A percentile compares a stretch with the other conserved stretches of the same genome.
Evolutionary conservation across 495 filamentous ascomycete species (phyloP).

Genomic region (Penicillium desertorum): DNA sequence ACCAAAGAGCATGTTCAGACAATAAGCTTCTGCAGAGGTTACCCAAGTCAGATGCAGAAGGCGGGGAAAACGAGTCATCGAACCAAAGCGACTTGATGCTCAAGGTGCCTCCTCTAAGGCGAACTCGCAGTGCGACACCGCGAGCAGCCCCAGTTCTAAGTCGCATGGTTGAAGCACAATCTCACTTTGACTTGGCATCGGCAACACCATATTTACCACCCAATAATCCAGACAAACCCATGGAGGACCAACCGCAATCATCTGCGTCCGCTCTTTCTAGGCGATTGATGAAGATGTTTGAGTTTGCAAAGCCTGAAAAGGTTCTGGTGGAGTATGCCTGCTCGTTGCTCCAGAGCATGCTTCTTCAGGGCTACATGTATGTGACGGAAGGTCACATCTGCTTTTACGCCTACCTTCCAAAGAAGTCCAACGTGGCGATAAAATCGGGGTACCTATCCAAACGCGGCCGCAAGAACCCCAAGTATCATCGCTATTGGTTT

Average conservation of each 20-base stretch:
- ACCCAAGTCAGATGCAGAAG: constrained; percentile 50
- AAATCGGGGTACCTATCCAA: constrained; percentile 92
- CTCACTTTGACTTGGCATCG: constrained; percentile 51
- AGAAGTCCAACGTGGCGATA: constrained; percentile 73
- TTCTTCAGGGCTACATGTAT: constrained; percentile 96
- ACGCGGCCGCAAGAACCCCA: constrained; percentile 84
- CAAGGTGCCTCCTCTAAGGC: constrained; percentile 23
- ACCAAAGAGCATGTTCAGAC: constrained; percentile 60
- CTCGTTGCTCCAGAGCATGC: constrained; percentile 87
- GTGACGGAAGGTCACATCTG: constrained; percentile 91
- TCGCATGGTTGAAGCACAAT: constrained; percentile 79
- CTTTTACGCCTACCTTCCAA: constrained; percentile 95
- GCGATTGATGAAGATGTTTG: constrained; percentile 84
- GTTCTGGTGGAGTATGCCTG: constrained; percentile 92
- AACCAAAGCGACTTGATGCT: constrained; percentile 22
- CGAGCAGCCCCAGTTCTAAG: constrained; percentile 72
- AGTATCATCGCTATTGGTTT: constrained; percentile 95
- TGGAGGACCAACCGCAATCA: constrained; percentile 26
- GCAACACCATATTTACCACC: constrained; percentile 25
- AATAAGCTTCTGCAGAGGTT: constrained; percentile 60
- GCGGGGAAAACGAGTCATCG: constrained; percentile 24
- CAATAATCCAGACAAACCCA: constrained; percentile 20
- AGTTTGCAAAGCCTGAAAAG: constrained; percentile 77
- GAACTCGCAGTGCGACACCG: constrained; percentile 44
- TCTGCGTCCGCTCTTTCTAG: constrained; percentile 55